Base-by-base conservation (phyloP, 352 stramenopile genomes). In the Phytophthora macrochlamydospora region DNA sequence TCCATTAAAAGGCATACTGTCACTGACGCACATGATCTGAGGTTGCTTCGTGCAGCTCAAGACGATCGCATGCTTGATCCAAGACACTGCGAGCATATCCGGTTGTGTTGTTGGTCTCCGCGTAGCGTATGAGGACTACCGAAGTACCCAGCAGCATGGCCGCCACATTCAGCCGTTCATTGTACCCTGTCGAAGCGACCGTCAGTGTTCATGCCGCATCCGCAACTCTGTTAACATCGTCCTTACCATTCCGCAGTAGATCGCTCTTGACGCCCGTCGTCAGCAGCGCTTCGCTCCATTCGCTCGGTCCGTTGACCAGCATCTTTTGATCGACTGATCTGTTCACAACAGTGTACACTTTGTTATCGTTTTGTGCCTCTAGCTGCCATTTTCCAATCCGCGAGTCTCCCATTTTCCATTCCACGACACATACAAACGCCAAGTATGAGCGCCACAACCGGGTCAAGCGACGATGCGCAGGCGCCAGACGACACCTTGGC, bases 201-300 rank as follows among this genome's bases (percentile, higher is more conserved):
- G 32, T 7, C 52, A 50, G 45, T 24, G 18, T 45, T 14, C 18
- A 45, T 12, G 3, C 37, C 37, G 7, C 7, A 43, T 13, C 18
- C 3, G 38, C 38, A 14, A 45, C 18, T 14, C 38, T 13, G 37
- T 43, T 12, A 43, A 43, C 37, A 43, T 12, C 28, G 29, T 7
- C 13, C 30, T 13, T 51, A 83, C 79, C 73, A 60, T 86, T 51
- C 18, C 64, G 75, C 46, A 89, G 59, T 40, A 85, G 28, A 59
- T 89, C 73, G 12, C 13, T 32, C 45, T 76, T 77, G 32, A 69
- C 54, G 24, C 59, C 69, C 14, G 69, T 66, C 7, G 59, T 58
- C 29, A 83, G 59, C 32, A 64, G 50, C 42, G 59, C 65, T 46
- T 79, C 63, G 14, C 60, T 71, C 79, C 79, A 89, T 31, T 83